Evolutionary conservation across 2,329 filamentous ascomycete species (phyloP), one percentile per base, ranked within the genome.

Genomic region (Cladosporium velox): DNA sequence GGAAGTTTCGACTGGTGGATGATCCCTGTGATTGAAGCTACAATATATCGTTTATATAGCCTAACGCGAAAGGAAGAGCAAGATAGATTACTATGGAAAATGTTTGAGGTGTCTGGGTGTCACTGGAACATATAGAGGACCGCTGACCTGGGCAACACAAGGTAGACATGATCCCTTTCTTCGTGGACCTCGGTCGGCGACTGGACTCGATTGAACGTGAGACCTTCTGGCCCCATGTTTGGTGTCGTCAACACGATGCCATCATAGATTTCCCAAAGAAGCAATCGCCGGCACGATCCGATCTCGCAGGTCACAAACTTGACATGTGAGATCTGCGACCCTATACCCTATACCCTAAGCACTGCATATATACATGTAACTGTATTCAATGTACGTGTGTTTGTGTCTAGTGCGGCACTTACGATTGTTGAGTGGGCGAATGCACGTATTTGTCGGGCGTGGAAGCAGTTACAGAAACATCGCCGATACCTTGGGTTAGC

Each of bases 201-300:
- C 5, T 34, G 52, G n/a, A 32, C 52, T 32, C 15, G 15, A 14
- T 55, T 21, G 18, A 55, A 21, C 28, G 32, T 55, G 15, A 55
- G 52, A 55, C n/a, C 7, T 21, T 34, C 52, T 34, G 32, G 8
- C 28, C 32, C 7, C 52, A 55, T 55, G 52, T 34, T 30, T 55
- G 52, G 52, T 21, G 52, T 55, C 52, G 52, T 55, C 52, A 55
- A 55, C 52, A 55, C 52, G 52, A 55, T 55, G 52, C 52, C 52
- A 55, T 55, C 52, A 55, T 55, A 55, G 52, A 55, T 10, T 55
- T 55, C 52, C 52, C 15, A 55, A 55, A 32, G 28, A 10, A 30
- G 51, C n/a, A 47, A 47, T 21, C 12, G n/a, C 2, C n/a, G 41
- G 41, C n/a, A 11, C 10, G 41, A 11, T 12, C 41, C 41, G 41